Conservation (phyloP, 805 yeast species). For the Ogataea dorogensis region DNA sequence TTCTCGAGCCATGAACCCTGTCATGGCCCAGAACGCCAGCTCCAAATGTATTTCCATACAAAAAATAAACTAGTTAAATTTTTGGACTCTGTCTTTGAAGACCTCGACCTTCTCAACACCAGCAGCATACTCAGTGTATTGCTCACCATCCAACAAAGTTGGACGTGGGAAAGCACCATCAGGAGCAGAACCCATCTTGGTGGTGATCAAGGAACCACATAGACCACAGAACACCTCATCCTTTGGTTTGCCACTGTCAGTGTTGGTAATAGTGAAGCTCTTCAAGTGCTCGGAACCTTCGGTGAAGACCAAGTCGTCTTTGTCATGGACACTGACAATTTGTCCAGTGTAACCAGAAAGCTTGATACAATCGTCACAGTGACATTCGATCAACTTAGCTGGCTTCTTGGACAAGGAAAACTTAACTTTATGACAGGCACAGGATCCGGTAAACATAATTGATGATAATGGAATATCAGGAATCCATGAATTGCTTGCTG, state of each 20-base stretch:
- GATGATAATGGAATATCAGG: too few relatives aligned
- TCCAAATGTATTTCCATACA: slow-evolving; percentile 9
- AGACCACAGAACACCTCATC: background rate
- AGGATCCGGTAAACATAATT: slow-evolving; percentile 5
- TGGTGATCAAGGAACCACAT: slow-evolving; percentile 3
- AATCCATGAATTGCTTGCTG: too few relatives aligned
- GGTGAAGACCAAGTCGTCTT: background rate
- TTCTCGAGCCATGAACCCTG: slow-evolving; percentile 54
- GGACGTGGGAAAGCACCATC: background rate
- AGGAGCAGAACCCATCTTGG: background rate
- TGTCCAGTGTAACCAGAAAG: slow-evolving; percentile 3
- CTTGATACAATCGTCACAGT: slow-evolving; percentile 5
- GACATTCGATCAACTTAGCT: background rate
- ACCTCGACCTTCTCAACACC: slow-evolving; percentile 1
- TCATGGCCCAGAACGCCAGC: slow-evolving; percentile 27
- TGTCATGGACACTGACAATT: background rate
- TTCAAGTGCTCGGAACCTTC: background rate
- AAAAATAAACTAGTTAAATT: background rate
- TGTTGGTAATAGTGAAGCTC: background rate
- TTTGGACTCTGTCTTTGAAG: background rate
- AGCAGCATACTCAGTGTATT: slow-evolving; percentile 1
- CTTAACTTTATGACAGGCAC: slow-evolving; percentile 1
- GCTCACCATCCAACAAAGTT: slow-evolving; percentile 2
- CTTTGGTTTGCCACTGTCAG: slow-evolving; percentile 1
- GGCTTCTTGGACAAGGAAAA: slow-evolving; percentile 2